Conservation (phyloP, 805 yeast species). For the Barnettozyma wickerhamii region DNA sequence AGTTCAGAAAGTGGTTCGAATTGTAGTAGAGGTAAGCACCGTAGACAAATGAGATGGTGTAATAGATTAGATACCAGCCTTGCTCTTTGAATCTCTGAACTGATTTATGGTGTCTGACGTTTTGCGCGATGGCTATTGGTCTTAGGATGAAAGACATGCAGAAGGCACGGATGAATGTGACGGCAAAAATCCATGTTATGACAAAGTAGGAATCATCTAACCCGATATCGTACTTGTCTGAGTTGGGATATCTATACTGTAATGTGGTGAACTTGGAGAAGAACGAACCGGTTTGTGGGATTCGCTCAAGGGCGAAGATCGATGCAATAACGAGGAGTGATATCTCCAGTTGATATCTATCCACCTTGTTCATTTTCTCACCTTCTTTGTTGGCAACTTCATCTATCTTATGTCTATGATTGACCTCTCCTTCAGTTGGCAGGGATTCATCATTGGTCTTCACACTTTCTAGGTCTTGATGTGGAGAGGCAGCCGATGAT, state of each 20-base stretch:
- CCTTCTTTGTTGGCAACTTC: slow-evolving; percentile 6
- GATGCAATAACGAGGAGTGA: slow-evolving; percentile 21
- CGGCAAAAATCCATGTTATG: slow-evolving; percentile 46
- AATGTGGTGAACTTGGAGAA: slow-evolving; percentile 36
- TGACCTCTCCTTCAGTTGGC: too few relatives aligned
- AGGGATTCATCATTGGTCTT: too few relatives aligned
- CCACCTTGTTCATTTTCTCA: slow-evolving; percentile 17
- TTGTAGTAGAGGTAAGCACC: slow-evolving; percentile 56
- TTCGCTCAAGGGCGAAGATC: slow-evolving; percentile 22
- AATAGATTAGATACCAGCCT: slow-evolving; percentile 71
- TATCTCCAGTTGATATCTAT: slow-evolving; percentile 27
- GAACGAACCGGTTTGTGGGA: slow-evolving; percentile 26
- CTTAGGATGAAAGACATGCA: slow-evolving; percentile 52
- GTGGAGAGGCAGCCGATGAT: not conserved
- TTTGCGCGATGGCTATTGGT: slow-evolving; percentile 47
- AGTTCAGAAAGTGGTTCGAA: slow-evolving; percentile 56
- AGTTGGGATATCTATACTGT: slow-evolving; percentile 33
- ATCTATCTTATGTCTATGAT: not conserved
- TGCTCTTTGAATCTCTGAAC: slow-evolving; percentile 78
- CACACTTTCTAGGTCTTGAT: too few relatives aligned
- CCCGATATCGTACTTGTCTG: slow-evolving; percentile 47
- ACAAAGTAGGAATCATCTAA: slow-evolving; percentile 51
- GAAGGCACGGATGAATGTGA: slow-evolving; percentile 56
- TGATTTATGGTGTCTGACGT: slow-evolving; percentile 47
- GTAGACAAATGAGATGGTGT: slow-evolving; percentile 44